Conservation (phyloP, 345 rosid species). For the Lepidium africanum region DNA sequence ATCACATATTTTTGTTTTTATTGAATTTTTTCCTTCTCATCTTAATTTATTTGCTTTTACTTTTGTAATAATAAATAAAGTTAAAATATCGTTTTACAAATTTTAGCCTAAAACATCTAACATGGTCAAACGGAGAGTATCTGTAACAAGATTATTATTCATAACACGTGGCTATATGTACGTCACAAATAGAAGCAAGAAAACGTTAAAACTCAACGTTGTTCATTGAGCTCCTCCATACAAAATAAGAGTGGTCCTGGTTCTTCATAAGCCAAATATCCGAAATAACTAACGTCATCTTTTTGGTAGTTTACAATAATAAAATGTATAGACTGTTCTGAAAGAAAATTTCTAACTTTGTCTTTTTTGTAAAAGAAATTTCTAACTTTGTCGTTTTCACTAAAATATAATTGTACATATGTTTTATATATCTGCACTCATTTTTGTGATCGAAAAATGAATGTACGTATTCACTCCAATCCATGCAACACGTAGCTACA, state of each 20-base stretch:
- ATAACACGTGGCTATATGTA: conserved; percentile 14
- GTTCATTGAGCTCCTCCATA: conserved; percentile 21
- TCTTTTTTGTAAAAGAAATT: not conserved
- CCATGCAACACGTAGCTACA: conserved; percentile 23
- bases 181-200: conserved; percentile 3
- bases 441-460: conserved; percentile 18
- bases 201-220: conserved; percentile 35
- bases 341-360: not conserved
- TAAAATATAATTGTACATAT: not conserved
- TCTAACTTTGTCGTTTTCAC: not conserved
- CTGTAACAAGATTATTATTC: too few species aligned
- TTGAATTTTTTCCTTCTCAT: too few species aligned
- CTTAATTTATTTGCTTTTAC: too few species aligned
- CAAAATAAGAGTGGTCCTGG: conserved; percentile 19
- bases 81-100: too few species aligned
- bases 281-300: not conserved
- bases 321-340: too few species aligned
- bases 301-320: too few species aligned
- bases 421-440: not conserved
- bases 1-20: too few species aligned
- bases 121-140: too few species aligned
- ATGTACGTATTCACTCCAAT: conserved; percentile 2
- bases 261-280: conserved; percentile 10
- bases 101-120: too few species aligned
- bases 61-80: too few species aligned